Conservation (phyloP, 352 stramenopile species). For the Blastocystis sp. region DNA sequence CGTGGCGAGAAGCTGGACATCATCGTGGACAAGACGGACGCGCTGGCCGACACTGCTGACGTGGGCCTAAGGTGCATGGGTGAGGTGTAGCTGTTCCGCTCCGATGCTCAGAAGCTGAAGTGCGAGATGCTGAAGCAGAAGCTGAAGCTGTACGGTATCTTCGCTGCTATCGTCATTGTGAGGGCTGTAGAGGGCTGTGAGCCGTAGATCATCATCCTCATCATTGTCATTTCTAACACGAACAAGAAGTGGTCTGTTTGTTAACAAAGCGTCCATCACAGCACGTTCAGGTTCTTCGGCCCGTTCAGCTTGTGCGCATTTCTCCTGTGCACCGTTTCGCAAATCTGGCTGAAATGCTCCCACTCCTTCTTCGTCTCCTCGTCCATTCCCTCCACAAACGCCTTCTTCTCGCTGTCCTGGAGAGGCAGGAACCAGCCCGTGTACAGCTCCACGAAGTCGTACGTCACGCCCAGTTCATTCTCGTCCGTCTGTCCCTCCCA, state of each 20-base stretch:
- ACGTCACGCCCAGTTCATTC: slow-evolving; percentile 63
- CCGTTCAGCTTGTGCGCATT: slow-evolving; percentile 30
- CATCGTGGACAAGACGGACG: slow-evolving; percentile 61
- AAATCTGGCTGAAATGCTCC: slow-evolving; percentile 8
- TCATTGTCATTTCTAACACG: slow-evolving; percentile 35
- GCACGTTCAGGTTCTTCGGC: slow-evolving; percentile 37
- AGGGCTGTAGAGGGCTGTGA: neutral
- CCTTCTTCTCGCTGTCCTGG: neutral
- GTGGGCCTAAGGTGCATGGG: neutral
- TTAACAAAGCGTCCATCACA: neutral
- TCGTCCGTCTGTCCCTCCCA: slow-evolving; percentile 68
- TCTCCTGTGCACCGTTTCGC: neutral
- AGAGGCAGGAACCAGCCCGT: slow-evolving; percentile 37
- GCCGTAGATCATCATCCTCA: slow-evolving; percentile 36
- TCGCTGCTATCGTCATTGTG: slow-evolving; percentile 51
- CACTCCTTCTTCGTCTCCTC: slow-evolving; percentile 24
- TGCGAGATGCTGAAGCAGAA: slow-evolving; percentile 60
- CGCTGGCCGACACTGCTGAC: slow-evolving; percentile 70
- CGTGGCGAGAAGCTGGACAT: slow-evolving; percentile 93
- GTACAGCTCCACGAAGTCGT: slow-evolving; percentile 63
- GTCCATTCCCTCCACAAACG: slow-evolving; percentile 23
- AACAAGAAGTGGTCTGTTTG: slow-evolving; percentile 20
- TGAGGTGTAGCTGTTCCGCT: slow-evolving; percentile 40
- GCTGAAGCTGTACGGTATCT: slow-evolving; percentile 47
- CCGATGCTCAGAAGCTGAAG: slow-evolving; percentile 61